Evolutionary conservation across 1,284 basidiomycete species (phyloP).

Genomic region (Boletus austroedulis): DNA sequence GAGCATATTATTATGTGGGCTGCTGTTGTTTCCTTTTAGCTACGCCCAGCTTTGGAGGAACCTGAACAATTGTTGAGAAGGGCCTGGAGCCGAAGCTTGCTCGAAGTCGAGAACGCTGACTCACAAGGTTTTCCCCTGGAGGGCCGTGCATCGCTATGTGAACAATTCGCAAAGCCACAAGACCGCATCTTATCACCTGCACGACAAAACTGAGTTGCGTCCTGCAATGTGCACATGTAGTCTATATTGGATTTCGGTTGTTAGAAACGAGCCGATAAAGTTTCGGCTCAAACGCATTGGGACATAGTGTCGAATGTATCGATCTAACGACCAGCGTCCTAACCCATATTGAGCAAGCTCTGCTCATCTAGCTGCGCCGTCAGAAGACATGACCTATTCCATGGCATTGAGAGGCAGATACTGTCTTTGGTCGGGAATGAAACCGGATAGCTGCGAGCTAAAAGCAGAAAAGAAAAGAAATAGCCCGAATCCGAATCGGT

Average conservation of each 20-base stretch:
- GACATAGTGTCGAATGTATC: not conserved
- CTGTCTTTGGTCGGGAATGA: slow-evolving; percentile 5
- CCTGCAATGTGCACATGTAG: not conserved
- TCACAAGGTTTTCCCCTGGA: slow-evolving; percentile 6
- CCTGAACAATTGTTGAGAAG: not conserved
- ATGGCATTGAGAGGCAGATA: slow-evolving; percentile 6
- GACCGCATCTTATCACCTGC: not conserved
- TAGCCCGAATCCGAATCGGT: not conserved
- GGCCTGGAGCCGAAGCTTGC: slow-evolving; percentile 2
- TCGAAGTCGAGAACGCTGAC: slow-evolving; percentile 7
- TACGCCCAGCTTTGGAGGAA: not conserved
- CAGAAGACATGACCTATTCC: slow-evolving; percentile 6
- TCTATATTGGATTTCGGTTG: not conserved
- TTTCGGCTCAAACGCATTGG: not conserved
- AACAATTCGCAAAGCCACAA: slow-evolving; percentile 25
- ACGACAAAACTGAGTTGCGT: not conserved
- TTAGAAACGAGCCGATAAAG: slow-evolving; percentile 11
- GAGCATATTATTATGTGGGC: slow-evolving; percentile 6
- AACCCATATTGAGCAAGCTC: slow-evolving; percentile 23
- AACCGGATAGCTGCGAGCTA: slow-evolving; percentile 2
- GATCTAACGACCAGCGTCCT: slow-evolving; percentile 1
- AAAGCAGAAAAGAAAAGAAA: slow-evolving; percentile 5
- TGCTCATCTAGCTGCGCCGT: slow-evolving; percentile 6
- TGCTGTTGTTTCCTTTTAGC: not conserved
- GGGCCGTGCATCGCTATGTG: not conserved